These are phyloP conservation scores for Dactylellina cionopaga DNA, from an alignment of 2,329 filamentous ascomycete genomes.

Conservation along the genomic window DNA sequence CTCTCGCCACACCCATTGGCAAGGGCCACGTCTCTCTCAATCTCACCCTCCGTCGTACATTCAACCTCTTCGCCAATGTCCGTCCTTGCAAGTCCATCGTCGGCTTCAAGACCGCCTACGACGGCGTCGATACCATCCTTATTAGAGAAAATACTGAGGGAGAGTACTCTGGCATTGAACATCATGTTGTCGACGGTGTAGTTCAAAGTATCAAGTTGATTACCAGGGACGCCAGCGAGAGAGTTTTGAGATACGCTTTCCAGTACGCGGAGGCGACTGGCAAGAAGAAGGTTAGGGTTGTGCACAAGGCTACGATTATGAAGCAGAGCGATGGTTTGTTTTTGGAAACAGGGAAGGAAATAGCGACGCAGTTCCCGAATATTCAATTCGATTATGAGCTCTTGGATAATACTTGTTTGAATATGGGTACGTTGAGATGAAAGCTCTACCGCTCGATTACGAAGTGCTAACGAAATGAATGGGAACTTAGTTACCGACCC, in stretches of 20 bases:
- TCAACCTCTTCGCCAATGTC: conserved; percentile 99
- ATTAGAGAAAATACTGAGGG: conserved; percentile 99
- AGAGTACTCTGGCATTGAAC: conserved; percentile 99
- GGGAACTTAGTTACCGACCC: conserved; percentile 69
- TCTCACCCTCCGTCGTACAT: conserved; percentile 96
- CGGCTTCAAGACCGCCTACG: conserved; percentile 98
- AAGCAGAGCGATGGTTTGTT: conserved; percentile 99
- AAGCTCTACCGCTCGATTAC: no score
- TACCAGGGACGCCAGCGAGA: conserved; percentile 91
- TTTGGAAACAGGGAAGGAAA: conserved; percentile 82
- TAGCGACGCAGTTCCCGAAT: conserved; percentile 93
- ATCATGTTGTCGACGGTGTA: conserved; percentile 95
- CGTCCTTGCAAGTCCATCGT: conserved; percentile 96
- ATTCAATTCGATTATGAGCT: conserved; percentile 98
- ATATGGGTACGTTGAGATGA: conserved; percentile 80
- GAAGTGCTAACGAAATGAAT: no score
- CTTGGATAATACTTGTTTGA: conserved; percentile 98
- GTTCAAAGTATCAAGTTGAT: conserved; percentile 99
- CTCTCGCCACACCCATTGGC: conserved; percentile 94
- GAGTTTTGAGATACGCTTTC: conserved; percentile 96
- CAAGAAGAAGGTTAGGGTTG: conserved; percentile 94
- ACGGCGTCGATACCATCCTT: conserved; percentile 93
- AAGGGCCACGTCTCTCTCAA: conserved; percentile 99
- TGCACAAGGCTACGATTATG: conserved; percentile 99
- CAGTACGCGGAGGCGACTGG: conserved; percentile 94